Evolutionary conservation across 192 early-diverging fungal species (phyloP).

Genomic region (Podila epigama): DNA sequence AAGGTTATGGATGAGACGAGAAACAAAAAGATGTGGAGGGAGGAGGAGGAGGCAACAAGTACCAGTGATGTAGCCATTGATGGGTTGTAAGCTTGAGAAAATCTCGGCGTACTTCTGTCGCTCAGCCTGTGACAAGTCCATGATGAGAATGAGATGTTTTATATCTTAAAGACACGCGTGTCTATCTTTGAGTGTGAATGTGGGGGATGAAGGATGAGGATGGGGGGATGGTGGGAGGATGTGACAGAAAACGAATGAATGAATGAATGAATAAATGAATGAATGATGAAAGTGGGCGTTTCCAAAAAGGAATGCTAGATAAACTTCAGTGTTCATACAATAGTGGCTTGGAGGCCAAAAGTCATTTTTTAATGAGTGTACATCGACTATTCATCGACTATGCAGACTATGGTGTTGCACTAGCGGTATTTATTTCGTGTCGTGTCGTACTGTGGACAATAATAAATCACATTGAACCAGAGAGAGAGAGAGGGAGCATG

Average conservation of each 20-base stretch:
- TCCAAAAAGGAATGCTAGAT: neutral
- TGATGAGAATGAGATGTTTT: no score
- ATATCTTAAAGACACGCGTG: neutral
- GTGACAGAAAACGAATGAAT: neutral
- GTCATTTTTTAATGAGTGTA: no score
- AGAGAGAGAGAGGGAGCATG: no score
- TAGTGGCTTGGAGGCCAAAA: no score
- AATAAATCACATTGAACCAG: neutral
- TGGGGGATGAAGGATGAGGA: neutral
- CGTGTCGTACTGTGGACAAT: neutral
- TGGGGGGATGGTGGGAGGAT: neutral
- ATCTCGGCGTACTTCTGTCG: slow-evolving; percentile 62
- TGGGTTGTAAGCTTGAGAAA: slow-evolving; percentile 56
- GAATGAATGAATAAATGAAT: neutral
- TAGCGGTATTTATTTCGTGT: no score
- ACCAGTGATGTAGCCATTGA: slow-evolving; percentile 63
- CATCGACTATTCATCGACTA: no score
- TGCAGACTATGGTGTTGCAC: no score
- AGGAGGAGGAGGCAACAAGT: neutral
- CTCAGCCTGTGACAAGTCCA: slow-evolving; percentile 57
- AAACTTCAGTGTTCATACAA: no score
- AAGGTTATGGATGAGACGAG: neutral
- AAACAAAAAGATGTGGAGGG: neutral
- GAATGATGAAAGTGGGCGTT: neutral
- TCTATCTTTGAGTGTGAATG: neutral